Evolutionary conservation across 495 filamentous ascomycete species (phyloP).

Genomic region (Penicillium lagena): DNA sequence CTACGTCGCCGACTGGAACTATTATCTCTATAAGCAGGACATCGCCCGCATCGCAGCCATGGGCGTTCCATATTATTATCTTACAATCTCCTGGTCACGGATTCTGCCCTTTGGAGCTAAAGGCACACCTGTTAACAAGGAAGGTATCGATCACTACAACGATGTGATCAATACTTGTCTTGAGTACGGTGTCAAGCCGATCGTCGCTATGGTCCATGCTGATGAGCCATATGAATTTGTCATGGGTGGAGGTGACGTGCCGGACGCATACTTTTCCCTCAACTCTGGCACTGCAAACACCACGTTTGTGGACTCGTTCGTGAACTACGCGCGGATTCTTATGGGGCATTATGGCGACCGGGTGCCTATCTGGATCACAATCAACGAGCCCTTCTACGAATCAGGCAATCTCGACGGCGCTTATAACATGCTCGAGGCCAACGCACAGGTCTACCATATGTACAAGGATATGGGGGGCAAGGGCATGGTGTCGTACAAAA

Average conservation of each 20-base stretch:
- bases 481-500: conserved; percentile 33
- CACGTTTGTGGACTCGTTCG: conserved; percentile 22
- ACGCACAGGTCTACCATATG: conserved; percentile 32
- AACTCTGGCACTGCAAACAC: not conserved
- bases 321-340: conserved; percentile 6
- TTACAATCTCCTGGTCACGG: conserved; percentile 39
- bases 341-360: conserved; percentile 35
- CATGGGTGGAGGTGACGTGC: too few species aligned
- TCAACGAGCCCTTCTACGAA: conserved; percentile 37
- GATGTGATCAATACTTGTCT: conserved; percentile 38
- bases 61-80: conserved; percentile 42
- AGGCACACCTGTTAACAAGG: conserved; percentile 36
- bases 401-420: conserved; percentile 23
- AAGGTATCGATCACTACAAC: conserved; percentile 39
- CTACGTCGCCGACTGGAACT: conserved; percentile 40
- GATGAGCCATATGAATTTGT: too few species aligned
- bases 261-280: too few species aligned
- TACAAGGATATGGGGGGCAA: conserved; percentile 32
- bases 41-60: conserved; percentile 41
- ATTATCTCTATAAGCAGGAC: conserved; percentile 47
- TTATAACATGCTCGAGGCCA: conserved; percentile 30
- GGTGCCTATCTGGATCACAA: conserved; percentile 39
- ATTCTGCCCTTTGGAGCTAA: conserved; percentile 37
- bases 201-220: conserved; percentile 35
- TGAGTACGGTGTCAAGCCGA: conserved; percentile 33